Conservation (phyloP, 1,284 basidiomycete genomes). For the Ustilago nuda region DNA sequence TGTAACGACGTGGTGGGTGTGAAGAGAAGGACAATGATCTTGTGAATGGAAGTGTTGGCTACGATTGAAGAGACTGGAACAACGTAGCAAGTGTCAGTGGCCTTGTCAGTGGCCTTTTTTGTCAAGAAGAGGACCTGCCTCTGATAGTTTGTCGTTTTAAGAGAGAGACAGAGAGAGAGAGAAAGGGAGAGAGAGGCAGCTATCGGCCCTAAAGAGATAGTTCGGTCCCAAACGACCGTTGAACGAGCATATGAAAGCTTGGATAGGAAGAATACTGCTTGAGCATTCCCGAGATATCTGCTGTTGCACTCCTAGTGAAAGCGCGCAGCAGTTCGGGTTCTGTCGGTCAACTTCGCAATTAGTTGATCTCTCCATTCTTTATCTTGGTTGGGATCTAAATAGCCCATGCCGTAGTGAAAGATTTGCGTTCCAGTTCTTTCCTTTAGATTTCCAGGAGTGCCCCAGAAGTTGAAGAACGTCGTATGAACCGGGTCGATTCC, state of each 20-base stretch:
- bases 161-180: too few relatives aligned
- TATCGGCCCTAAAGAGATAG: not conserved
- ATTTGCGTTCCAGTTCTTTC: accelerated
- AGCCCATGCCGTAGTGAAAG: conserved; percentile 1
- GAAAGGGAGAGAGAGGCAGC: not conserved
- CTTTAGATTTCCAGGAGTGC: not conserved
- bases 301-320: not conserved
- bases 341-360: too few relatives aligned
- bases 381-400: not conserved
- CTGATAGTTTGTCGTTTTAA: not conserved
- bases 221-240: not conserved
- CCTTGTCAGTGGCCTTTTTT: too few relatives aligned
- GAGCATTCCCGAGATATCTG: too few relatives aligned
- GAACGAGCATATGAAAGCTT: too few relatives aligned
- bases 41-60: too few relatives aligned
- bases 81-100: too few relatives aligned
- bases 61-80: too few relatives aligned
- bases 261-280: too few relatives aligned
- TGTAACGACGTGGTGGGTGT: not conserved
- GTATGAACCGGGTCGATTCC: not conserved
- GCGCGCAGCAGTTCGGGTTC: not conserved
- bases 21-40: not conserved
- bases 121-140: too few relatives aligned
- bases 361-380: too few relatives aligned
- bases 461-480: conserved; percentile 6